Evolutionary conservation across 2,329 filamentous ascomycete genomes (phyloP).

Genomic region (Penicillium oxalicum): DNA sequence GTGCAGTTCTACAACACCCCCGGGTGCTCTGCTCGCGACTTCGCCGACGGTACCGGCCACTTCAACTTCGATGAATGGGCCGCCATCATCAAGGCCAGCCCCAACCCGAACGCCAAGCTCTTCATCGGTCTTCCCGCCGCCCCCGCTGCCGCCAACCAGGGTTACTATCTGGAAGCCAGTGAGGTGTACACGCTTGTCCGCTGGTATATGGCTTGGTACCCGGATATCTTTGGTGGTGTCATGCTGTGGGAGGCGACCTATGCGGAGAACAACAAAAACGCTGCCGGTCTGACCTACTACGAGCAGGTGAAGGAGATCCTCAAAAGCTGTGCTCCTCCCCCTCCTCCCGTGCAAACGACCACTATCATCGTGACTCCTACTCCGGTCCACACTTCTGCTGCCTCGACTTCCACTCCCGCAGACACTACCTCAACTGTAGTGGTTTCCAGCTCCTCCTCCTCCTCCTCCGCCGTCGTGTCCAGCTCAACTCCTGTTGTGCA

Average conservation of each 20-base stretch:
- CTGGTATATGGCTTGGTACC: constrained; percentile 37
- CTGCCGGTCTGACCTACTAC: constrained; percentile 42
- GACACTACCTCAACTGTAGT: background rate
- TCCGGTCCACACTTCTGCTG: too few species aligned
- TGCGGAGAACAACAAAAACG: constrained; percentile 39
- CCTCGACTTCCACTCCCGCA: constrained; percentile 6
- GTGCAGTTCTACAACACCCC: constrained; percentile 53
- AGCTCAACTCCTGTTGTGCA: background rate
- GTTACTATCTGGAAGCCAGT: constrained; percentile 44
- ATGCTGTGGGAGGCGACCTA: constrained; percentile 56
- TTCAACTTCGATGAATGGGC: constrained; percentile 48
- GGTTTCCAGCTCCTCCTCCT: background rate
- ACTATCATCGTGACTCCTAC: constrained; percentile 10
- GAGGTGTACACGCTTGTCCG: constrained; percentile 44
- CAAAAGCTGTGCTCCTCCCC: constrained; percentile 18
- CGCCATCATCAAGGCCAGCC: constrained; percentile 30
- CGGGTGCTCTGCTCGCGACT: constrained; percentile 46
- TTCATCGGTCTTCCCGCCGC: constrained; percentile 48
- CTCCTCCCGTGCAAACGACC: constrained; percentile 7
- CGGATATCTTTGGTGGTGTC: constrained; percentile 49
- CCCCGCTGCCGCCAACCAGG: constrained; percentile 21
- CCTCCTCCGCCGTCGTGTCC: background rate
- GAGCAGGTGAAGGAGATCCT: constrained; percentile 46
- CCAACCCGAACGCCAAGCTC: constrained; percentile 45
- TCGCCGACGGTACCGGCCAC: constrained; percentile 28